Percentiles rank a stretch among this genome's conserved stretches.
Evolutionary conservation across 495 filamentous ascomycete genomes (phyloP).

Genomic region (Penicillium bialowiezense): DNA sequence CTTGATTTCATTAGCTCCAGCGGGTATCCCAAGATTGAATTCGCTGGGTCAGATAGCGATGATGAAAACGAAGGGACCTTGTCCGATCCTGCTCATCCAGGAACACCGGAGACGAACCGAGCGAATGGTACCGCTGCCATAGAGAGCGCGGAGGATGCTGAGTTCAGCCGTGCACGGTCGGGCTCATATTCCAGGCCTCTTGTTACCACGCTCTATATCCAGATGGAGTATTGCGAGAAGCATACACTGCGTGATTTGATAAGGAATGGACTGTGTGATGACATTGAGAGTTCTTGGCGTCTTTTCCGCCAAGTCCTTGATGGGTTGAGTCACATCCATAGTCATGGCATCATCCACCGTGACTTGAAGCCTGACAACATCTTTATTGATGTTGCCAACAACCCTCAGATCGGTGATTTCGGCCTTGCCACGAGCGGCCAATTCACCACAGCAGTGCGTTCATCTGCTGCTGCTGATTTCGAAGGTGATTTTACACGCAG

Average conservation of each 20-base stretch:
- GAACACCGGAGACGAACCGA: conserved; percentile 19
- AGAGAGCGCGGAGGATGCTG: conserved; percentile 27
- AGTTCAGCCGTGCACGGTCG: conserved; percentile 33
- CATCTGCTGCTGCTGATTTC: conserved; percentile 42
- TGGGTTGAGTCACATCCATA: conserved; percentile 86
- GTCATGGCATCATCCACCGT: conserved; percentile 88
- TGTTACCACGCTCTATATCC: conserved; percentile 70
- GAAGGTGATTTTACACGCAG: conserved; percentile 72
- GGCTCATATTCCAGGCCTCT: conserved; percentile 41
- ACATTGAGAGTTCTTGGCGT: conserved; percentile 78
- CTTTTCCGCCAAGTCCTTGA: conserved; percentile 89
- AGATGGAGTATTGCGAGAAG: conserved; percentile 98
- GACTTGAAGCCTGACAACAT: conserved; percentile 99
- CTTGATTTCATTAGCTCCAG: conserved; percentile 92
- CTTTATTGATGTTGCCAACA: conserved; percentile 86
- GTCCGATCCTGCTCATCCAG: conserved; percentile 22
- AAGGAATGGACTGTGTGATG: conserved; percentile 65
- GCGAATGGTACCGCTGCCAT: neutral
- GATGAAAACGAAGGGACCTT: conserved; percentile 48
- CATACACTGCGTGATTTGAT: conserved; percentile 92
- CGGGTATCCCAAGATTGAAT: conserved; percentile 76
- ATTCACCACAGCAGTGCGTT: conserved; percentile 52
- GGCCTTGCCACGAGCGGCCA: conserved; percentile 89
- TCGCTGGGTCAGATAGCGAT: conserved; percentile 65
- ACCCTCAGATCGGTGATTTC: conserved; percentile 95